Percentiles rank a stretch among this genome's conserved stretches.
Conservation (phyloP, 768 basidiomycete genomes). For the Ephemerocybe angulata region DNA sequence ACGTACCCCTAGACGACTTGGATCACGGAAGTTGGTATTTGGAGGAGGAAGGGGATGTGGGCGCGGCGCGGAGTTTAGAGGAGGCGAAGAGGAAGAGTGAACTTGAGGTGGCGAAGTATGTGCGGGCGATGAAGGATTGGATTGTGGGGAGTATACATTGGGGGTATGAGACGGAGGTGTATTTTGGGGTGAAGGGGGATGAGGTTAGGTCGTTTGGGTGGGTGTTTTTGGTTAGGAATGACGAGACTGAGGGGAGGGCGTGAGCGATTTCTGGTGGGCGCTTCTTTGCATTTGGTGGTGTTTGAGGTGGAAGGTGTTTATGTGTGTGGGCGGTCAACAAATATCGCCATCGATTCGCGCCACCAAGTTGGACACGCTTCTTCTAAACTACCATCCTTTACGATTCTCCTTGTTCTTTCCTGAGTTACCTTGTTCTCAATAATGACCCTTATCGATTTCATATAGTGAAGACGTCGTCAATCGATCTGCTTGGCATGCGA, state of each 20-base stretch:
- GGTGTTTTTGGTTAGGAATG: constrained; percentile 41
- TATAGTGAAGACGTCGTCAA: no score
- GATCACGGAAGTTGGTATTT: background rate
- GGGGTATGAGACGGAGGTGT: constrained; percentile 56
- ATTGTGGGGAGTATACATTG: constrained; percentile 10
- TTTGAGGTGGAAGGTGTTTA: no score
- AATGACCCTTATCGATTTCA: no score
- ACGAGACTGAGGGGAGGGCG: constrained; percentile 12
- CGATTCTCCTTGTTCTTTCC: no score
- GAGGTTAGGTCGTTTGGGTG: constrained; percentile 60
- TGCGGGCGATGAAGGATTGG: constrained; percentile 8
- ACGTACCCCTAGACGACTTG: background rate
- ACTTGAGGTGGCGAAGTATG: background rate
- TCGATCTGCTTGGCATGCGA: no score
- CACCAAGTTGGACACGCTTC: no score
- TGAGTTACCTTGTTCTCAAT: no score
- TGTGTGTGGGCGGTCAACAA: no score
- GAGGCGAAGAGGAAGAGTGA: no score
- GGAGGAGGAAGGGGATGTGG: background rate
- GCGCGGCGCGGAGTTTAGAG: background rate
- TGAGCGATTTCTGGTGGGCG: background rate
- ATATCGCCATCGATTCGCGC: no score
- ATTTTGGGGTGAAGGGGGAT: constrained; percentile 53
- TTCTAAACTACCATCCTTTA: no score
- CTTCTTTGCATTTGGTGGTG: no score